Conservation (phyloP, 768 basidiomycete species). For the Termitomyces sp. region DNA sequence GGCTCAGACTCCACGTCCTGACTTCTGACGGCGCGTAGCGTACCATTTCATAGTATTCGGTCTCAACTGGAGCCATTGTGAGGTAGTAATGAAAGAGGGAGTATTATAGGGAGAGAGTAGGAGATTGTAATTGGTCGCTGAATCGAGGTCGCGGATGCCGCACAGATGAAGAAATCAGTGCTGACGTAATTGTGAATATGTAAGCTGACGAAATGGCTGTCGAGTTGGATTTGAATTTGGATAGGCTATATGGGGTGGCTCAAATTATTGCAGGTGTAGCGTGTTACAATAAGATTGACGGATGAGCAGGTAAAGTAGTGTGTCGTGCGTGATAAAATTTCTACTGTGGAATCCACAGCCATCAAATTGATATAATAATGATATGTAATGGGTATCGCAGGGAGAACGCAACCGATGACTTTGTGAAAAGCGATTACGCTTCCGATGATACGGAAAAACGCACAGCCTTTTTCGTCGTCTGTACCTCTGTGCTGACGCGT, state of each 20-base stretch:
- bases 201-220: background rate
- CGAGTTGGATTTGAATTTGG: background rate
- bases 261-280: conserved; percentile 1
- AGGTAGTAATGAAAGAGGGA: conserved; percentile 2
- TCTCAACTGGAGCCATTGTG: conserved; percentile 82
- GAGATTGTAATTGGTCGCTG: conserved; percentile 13
- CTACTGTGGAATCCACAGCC: background rate
- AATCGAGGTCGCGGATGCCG: background rate
- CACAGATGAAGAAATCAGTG: conserved; percentile 1
- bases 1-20: background rate
- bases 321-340: background rate
- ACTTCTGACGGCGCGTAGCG: conserved; percentile 18
- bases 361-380: conserved; percentile 11
- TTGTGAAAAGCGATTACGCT: background rate
- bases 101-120: conserved; percentile 8
- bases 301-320: conserved; percentile 4
- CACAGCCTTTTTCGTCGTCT: conserved; percentile 52
- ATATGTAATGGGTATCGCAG: conserved; percentile 17
- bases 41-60: conserved; percentile 86
- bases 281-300: conserved; percentile 11
- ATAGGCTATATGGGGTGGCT: background rate
- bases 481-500: conserved; percentile 31
- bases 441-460: conserved; percentile 42
- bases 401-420: background rate
- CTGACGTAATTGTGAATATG: conserved; percentile 5